Percentiles rank a stretch among this genome's conserved stretches.
Evolutionary conservation across 2,329 filamentous ascomycete species (phyloP).

Genomic region (Fusarium sp.): DNA sequence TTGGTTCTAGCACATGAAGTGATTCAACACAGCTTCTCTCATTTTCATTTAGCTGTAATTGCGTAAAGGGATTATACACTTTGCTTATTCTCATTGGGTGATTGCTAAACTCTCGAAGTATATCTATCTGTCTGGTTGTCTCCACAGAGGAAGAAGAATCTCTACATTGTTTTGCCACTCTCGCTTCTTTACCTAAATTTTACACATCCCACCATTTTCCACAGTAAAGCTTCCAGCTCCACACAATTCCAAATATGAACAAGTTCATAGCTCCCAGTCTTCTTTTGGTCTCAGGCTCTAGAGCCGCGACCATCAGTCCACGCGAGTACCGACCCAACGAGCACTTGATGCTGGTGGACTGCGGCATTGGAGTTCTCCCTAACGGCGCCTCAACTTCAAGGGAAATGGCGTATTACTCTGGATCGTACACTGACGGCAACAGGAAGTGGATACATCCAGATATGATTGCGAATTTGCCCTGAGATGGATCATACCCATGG

Average conservation of each 20-base stretch:
- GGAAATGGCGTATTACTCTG: background rate
- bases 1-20: too few relatives aligned
- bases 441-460: background rate
- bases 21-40: too few relatives aligned
- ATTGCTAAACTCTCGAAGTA: background rate
- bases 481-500: background rate
- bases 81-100: too few relatives aligned
- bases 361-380: background rate
- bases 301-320: background rate
- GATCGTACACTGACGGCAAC: background rate
- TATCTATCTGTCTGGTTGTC: background rate
- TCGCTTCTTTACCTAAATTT: background rate
- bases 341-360: constrained; percentile 2
- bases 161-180: background rate
- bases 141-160: too few relatives aligned
- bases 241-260: background rate
- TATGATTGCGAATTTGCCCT: background rate
- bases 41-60: too few relatives aligned
- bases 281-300: background rate
- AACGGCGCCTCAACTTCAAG: background rate
- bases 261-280: background rate
- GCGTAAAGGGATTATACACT: too few relatives aligned
- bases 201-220: background rate
- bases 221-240: background rate
- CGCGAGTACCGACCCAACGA: background rate